Base-by-base conservation (phyloP, 2,329 filamentous ascomycete genomes). In the Tolypocladium guangdongense region DNA sequence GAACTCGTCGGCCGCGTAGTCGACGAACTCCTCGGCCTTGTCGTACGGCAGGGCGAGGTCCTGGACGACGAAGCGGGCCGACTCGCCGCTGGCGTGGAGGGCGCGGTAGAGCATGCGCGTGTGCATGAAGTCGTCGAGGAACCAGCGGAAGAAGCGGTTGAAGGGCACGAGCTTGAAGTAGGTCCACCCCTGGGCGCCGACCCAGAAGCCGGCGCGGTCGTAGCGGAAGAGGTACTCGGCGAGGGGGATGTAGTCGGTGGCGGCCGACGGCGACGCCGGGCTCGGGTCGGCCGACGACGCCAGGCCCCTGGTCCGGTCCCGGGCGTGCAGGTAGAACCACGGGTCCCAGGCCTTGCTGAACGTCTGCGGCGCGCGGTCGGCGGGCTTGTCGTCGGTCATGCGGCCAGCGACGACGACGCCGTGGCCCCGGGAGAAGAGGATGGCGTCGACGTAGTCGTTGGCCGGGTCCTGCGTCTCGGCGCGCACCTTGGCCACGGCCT, bases 201-300 rank as follows among this genome's bases (percentile, higher is more conserved):
- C 84, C 86, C 86, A 89, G 74, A 89, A 89, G 16, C 82, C 84
- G 51, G 83, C 86, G 46, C 86, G 80, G 68, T 89, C 86, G 71
- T 89, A 89, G 50, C 86, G 80, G 74, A 89, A 89, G 58, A 88
- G 80, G 65, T 89, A 89, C 64, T 88, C 85, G 39, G 81, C 78
- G 4, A 88, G 70, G 0, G 86, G 85, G 41, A 88, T 78, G 59
- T 81, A 81, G 50, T 87, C 82, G 52, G 65, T 59, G 18, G 61
- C 53, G 8, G 62, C 52, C 48, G 67, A 49, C 58, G 63, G 35
- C 12, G 60, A 30, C 33, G 59, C 47, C 41, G 57, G 20, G 14
- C 58, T 30, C 2, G 30, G 7, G 4, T 7, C 30, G 30, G 30
- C 4, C 7, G 30, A 30, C 30, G 7, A 3, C 1, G 20, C 10